Evolutionary conservation across 495 filamentous ascomycete genomes (phyloP).

Genomic region (Aspergillus affinis): DNA sequence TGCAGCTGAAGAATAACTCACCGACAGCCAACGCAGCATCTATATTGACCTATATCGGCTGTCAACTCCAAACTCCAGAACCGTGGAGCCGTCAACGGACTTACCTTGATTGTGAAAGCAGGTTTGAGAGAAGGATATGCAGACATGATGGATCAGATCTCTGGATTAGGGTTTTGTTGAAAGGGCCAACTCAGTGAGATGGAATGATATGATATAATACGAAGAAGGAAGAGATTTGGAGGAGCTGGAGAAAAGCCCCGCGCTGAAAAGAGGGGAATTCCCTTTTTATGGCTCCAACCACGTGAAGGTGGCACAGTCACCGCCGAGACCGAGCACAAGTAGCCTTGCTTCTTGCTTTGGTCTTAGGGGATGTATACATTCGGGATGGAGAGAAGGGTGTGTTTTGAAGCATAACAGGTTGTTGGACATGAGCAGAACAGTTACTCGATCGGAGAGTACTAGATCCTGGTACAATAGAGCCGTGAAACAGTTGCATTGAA

Average conservation of each 20-base stretch:
- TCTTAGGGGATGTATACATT: too few species aligned
- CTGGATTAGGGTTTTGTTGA: neutral
- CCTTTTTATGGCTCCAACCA: neutral
- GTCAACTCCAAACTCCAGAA: neutral
- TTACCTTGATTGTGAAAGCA: slow-evolving; percentile 44
- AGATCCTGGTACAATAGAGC: too few species aligned
- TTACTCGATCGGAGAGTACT: too few species aligned
- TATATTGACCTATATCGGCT: slow-evolving; percentile 20
- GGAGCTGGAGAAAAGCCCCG: neutral
- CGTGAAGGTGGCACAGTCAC: neutral
- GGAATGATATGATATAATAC: neutral
- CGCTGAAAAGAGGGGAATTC: neutral
- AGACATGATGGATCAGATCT: slow-evolving; percentile 29
- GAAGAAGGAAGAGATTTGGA: neutral
- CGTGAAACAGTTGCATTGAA: too few species aligned
- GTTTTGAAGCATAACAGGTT: too few species aligned
- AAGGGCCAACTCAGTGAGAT: neutral
- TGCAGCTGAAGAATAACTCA: slow-evolving; percentile 10
- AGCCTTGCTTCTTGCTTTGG: neutral
- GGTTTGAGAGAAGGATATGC: slow-evolving; percentile 43
- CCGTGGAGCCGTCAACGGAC: neutral
- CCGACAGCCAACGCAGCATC: slow-evolving; percentile 23
- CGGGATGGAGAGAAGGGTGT: too few species aligned
- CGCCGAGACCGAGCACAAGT: neutral
- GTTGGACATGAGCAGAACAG: too few species aligned